phyloP scores from a whole-genome alignment of 176 grass and related monocot genomes.

The Musa itinerans region DNA sequence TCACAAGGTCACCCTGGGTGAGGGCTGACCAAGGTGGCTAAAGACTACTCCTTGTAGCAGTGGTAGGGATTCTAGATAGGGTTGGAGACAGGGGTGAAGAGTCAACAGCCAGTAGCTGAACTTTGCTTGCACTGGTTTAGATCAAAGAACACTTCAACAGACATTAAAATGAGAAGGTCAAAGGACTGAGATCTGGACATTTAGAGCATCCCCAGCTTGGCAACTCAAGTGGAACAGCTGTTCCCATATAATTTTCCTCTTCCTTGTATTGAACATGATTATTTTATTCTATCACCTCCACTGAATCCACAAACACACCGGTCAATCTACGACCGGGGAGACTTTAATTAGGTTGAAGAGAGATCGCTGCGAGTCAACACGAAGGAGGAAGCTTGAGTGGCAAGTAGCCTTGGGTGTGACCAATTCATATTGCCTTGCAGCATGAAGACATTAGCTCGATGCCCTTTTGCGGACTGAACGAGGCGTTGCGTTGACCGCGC shows the following conservation, averaged over 20 bases:
- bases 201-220: not conserved
- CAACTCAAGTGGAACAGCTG: not conserved
- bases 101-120: not conserved
- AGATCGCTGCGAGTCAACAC: not conserved
- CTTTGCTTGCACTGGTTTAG: not conserved
- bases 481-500: too few relatives aligned
- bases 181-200: not conserved
- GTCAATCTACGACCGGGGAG: not conserved
- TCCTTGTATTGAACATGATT: too few relatives aligned
- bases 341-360: too few relatives aligned
- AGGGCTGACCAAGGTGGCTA: too few relatives aligned
- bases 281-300: too few relatives aligned
- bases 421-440: not conserved
- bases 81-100: not conserved
- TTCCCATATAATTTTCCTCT: not conserved
- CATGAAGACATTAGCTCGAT: too few relatives aligned
- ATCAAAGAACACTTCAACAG: not conserved
- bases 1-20: too few relatives aligned
- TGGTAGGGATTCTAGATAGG: not conserved
- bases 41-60: too few relatives aligned
- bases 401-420: not conserved
- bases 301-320: too few relatives aligned
- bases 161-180: not conserved
- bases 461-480: too few relatives aligned
- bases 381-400: not conserved